Conservation (phyloP, 306 rosid species). For the Corylus avellana region DNA sequence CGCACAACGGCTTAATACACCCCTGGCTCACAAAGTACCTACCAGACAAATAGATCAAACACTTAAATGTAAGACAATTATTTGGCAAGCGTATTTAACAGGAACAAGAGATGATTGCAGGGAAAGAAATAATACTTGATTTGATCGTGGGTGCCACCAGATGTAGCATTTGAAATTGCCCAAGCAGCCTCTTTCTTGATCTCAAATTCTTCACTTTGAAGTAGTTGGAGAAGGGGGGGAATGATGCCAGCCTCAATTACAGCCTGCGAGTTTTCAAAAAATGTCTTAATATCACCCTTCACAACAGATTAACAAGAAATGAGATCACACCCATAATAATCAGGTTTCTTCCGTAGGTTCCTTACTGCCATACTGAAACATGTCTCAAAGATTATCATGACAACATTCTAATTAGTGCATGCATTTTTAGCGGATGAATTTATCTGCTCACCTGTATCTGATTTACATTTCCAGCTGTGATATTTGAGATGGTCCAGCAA, state of each 20-base stretch:
- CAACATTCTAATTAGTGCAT: neutral
- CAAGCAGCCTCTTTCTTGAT: conserved; percentile 94
- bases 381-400: neutral
- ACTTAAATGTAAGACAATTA: neutral
- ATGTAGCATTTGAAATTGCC: conserved; percentile 94
- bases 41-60: conserved; percentile 17
- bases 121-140: conserved; percentile 50
- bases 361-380: neutral
- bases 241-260: conserved; percentile 79
- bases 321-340: neutral
- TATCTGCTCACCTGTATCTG: conserved; percentile 71
- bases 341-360: neutral
- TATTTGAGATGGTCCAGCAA: conserved; percentile 94
- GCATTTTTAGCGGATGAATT: conserved; percentile 9
- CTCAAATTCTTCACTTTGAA: conserved; percentile 91
- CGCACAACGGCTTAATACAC: conserved; percentile 83
- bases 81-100: neutral
- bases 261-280: conserved; percentile 43
- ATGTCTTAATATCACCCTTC: neutral
- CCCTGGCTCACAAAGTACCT: conserved; percentile 84
- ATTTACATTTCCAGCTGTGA: conserved; percentile 83
- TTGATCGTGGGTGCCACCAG: conserved; percentile 85
- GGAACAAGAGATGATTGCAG: neutral
- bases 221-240: conserved; percentile 76
- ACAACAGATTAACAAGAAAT: neutral